A percentile compares a stretch with the other conserved stretches of the same genome.
These are phyloP conservation scores for Colletotrichum lindemuthianum DNA, from an alignment of 2,329 filamentous ascomycete species.

Conservation along the genomic window DNA sequence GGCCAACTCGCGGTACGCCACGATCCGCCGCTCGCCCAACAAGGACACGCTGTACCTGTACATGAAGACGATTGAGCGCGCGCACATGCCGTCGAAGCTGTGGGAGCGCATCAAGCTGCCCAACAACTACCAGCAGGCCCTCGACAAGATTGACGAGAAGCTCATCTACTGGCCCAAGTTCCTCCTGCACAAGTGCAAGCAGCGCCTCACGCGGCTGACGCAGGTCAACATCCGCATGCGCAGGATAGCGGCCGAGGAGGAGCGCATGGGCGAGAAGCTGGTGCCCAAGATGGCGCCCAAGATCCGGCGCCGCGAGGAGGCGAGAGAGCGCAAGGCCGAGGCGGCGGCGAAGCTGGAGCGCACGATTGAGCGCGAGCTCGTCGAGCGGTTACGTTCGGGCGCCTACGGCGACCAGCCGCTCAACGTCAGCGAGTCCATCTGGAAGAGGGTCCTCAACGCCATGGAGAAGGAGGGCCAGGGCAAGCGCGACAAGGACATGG, in stretches of 20 bases:
- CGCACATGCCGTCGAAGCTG: conserved; percentile 87
- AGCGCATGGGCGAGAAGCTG: conserved; percentile 85
- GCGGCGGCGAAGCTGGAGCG: conserved; percentile 92
- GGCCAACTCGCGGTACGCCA: conserved; percentile 92
- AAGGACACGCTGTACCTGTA: conserved; percentile 91
- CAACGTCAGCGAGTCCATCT: conserved; percentile 94
- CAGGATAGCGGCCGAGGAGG: conserved; percentile 87
- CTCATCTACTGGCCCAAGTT: conserved; percentile 97
- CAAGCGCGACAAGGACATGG: conserved; percentile 84
- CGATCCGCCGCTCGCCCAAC: conserved; percentile 82
- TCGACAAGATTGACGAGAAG: conserved; percentile 86
- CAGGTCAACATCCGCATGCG: conserved; percentile 88
- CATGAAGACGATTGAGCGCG: conserved; percentile 93
- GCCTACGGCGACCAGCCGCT: conserved; percentile 94
- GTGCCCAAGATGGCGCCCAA: conserved; percentile 94
- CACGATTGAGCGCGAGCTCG: conserved; percentile 93
- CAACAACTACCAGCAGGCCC: conserved; percentile 86
- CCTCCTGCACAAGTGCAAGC: conserved; percentile 93
- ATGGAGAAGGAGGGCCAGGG: conserved; percentile 90
- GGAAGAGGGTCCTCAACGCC: conserved; percentile 95
- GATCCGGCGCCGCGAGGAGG: conserved; percentile 79
- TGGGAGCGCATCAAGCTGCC: conserved; percentile 95
- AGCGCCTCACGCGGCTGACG: conserved; percentile 89
- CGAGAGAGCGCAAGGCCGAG: conserved; percentile 80
- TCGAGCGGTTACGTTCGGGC: conserved; percentile 89